phyloP scores from a whole-genome alignment of 2,329 filamentous ascomycete genomes.

The Ascochyta koolunga region DNA sequence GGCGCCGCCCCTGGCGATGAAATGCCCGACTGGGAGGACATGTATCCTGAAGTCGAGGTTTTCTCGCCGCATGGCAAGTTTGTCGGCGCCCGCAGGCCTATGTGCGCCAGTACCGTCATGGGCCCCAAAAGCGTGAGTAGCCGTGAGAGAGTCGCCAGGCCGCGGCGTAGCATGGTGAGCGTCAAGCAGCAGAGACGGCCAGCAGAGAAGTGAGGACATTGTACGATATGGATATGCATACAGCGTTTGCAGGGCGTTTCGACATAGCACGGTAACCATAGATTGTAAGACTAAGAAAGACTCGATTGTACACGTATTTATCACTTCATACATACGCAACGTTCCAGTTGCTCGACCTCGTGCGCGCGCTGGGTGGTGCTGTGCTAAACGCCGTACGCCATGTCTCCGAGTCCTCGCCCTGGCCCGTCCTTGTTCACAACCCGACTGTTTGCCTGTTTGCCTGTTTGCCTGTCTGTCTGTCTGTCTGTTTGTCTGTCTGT shows the following conservation, averaged over 20 bases:
- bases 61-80: constrained; percentile 86
- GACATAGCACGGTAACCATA: no score
- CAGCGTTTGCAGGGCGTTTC: not conserved
- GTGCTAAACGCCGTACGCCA: no score
- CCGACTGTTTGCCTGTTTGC: no score
- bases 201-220: not conserved
- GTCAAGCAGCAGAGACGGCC: constrained; percentile 44
- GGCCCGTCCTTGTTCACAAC: no score
- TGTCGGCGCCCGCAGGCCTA: constrained; percentile 68
- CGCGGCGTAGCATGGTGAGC: constrained; percentile 71
- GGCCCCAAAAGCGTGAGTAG: constrained; percentile 60
- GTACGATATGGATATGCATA: not conserved
- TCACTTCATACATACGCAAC: no score
- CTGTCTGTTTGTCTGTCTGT: no score
- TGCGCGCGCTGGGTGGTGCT: no score
- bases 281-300: no score
- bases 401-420: no score
- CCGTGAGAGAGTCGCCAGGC: constrained; percentile 61
- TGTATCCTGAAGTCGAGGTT: constrained; percentile 78
- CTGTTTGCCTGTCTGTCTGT: no score
- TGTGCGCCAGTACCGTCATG: constrained; percentile 71
- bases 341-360: no score
- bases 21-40: constrained; percentile 24
- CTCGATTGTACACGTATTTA: no score
- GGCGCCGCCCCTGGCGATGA: constrained; percentile 13